Evolutionary conservation across 1,139 yeast genomes (phyloP).

Genomic region (Taphrina deformans): DNA sequence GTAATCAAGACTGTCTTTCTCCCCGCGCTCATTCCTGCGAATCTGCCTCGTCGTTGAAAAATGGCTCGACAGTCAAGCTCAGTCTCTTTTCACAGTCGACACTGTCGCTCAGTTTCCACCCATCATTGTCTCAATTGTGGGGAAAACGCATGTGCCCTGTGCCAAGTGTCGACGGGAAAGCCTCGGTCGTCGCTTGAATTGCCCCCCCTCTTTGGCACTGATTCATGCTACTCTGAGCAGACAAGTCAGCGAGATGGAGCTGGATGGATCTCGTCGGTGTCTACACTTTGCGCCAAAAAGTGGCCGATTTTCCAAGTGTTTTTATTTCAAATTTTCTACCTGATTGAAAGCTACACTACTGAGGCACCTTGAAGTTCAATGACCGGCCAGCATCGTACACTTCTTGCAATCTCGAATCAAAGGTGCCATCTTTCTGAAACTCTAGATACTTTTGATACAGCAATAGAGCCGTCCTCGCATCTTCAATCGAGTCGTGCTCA

Average conservation of each 20-base stretch:
- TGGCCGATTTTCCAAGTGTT: slow-evolving; percentile 1
- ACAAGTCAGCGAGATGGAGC: no score
- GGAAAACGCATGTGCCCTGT: neutral
- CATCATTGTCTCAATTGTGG: no score
- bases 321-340: neutral
- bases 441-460: slow-evolving; percentile 72
- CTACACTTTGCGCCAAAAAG: no score
- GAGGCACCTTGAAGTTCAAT: slow-evolving; percentile 61
- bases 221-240: no score
- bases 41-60: neutral
- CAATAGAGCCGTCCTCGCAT: slow-evolving; percentile 81
- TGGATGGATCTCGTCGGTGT: neutral
- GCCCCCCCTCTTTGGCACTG: no score
- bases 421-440: slow-evolving; percentile 57
- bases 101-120: no score
- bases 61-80: no score
- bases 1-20: slow-evolving; percentile 58
- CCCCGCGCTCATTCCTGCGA: neutral
- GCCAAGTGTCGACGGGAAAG: neutral
- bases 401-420: slow-evolving; percentile 62
- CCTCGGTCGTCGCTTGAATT: neutral
- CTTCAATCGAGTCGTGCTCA: slow-evolving; percentile 96
- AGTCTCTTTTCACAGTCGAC: no score
- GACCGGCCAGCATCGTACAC: slow-evolving; percentile 76
- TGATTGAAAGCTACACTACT: neutral